Conservation (phyloP, 225 moss, liverwort and hornwort genomes). For the Asterella californica region DNA sequence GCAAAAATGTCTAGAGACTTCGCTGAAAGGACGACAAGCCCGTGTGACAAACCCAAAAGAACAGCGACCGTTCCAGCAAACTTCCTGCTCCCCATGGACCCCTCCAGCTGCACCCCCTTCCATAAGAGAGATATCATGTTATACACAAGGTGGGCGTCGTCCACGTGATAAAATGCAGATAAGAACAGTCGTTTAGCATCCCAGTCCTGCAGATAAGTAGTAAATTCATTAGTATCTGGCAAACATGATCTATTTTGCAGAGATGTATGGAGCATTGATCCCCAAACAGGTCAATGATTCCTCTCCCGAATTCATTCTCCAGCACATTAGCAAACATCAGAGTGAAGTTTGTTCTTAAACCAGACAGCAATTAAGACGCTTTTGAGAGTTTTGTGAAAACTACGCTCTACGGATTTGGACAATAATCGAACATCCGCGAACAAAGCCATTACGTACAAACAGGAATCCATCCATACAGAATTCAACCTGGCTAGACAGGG, state of each 20-base stretch:
- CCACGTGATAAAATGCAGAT: constrained; percentile 84
- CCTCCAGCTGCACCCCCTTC: constrained; percentile 81
- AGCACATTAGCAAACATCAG: too few relatives aligned
- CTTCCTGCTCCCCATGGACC: constrained; percentile 59
- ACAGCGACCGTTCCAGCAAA: constrained; percentile 69
- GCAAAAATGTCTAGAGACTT: constrained; percentile 45
- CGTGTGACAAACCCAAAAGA: constrained; percentile 67
- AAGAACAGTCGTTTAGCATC: constrained; percentile 68
- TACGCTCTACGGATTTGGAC: background rate
- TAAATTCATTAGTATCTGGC: background rate
- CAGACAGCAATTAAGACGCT: too few relatives aligned
- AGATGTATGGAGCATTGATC: too few relatives aligned
- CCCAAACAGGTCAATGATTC: too few relatives aligned
- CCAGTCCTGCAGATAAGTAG: constrained; percentile 50
- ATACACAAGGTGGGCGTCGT: constrained; percentile 79
- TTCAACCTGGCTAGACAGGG: background rate
- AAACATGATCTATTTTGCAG: too few relatives aligned
- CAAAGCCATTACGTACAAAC: background rate
- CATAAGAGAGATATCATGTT: constrained; percentile 82
- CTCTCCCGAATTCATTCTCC: too few relatives aligned
- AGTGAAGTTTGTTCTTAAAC: background rate
- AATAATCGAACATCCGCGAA: background rate
- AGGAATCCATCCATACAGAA: background rate
- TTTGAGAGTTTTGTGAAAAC: background rate
- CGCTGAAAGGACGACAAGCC: constrained; percentile 63